Base-by-base conservation (phyloP, 2,329 filamentous ascomycete genomes). In the Aspergillus sclerotialis region DNA sequence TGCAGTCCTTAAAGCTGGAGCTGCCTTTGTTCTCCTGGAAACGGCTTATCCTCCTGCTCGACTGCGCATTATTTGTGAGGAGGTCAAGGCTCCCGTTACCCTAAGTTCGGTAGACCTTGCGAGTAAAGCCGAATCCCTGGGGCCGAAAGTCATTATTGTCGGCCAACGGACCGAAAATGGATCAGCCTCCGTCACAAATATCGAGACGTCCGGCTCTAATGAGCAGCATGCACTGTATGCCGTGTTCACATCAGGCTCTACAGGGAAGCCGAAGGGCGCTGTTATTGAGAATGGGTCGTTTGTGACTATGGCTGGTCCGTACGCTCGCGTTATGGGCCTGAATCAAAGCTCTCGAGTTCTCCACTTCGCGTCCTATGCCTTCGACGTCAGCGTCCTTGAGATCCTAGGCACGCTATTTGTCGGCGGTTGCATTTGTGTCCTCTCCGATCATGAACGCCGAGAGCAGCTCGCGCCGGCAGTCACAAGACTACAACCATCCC, bases 121-220 rank as follows among this genome's bases (percentile, higher is more conserved):
- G 10, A 28, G 26, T 11, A 8, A n/a, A 6, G 26, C 26, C 26
- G 7, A 8, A 6, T 9, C 11, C 7, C 26, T 28, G 7, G 7
- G 11, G 8, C 12, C 26, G 9, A 7, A 9, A 7, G 14, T 12
- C 7, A 6, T 28, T 12, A 13, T 12, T 12, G 48, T 60, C 32
- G 42, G 63, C 2, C 57, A 63, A 36, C 63, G 60, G 19, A 52
- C 58, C 2, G 54, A 17, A 32, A 49, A 49, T 19, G 41, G 38
- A 7, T 50, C 48, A 50, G 50, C 17, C 46, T 48, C 33, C n/a
- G 36, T 41, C 27, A 24, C 21, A 29, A 16, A 35, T 35, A 4
- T 34, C 11, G 33, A 31, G 7, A 7, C 11, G n/a, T 17, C 7
- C 28, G 7, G 26, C 26, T 28, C 7, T 28, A 7, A 6, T 5